These are phyloP conservation scores for Paspalum vaginatum DNA, from an alignment of 176 grass and related monocot species.

Conservation along the genomic window DNA sequence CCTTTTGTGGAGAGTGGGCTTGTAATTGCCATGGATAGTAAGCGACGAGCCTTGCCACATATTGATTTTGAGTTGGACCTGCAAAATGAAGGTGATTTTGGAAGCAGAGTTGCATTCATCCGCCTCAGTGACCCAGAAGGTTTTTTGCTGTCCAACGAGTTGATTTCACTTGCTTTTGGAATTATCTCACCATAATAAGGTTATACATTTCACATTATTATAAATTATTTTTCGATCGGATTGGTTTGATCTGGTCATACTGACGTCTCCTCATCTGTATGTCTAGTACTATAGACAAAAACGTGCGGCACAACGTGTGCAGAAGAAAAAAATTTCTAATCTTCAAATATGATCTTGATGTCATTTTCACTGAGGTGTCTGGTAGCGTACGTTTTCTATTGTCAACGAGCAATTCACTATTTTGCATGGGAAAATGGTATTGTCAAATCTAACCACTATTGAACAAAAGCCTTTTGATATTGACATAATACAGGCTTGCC, in stretches of 20 bases:
- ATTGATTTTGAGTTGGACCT: slow-evolving; percentile 56
- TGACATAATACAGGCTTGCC: too few relatives aligned
- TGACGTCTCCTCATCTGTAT: not conserved
- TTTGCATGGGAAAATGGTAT: too few relatives aligned
- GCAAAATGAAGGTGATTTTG: slow-evolving; percentile 29
- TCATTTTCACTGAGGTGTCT: too few relatives aligned
- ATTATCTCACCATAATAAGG: slow-evolving; percentile 63
- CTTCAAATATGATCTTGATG: too few relatives aligned
- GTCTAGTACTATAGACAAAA: not conserved
- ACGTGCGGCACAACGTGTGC: too few relatives aligned
- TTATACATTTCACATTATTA: not conserved
- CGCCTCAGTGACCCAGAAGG: slow-evolving; percentile 83
- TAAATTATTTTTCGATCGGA: not conserved
- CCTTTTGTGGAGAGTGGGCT: slow-evolving; percentile 73
- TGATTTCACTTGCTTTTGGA: slow-evolving; percentile 88
- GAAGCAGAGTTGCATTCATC: slow-evolving; percentile 58
- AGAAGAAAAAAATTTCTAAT: too few relatives aligned
- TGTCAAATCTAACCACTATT: too few relatives aligned
- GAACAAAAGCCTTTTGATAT: too few relatives aligned
- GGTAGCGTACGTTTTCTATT: too few relatives aligned
- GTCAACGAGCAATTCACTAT: too few relatives aligned
- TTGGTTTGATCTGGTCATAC: slow-evolving; percentile 12
- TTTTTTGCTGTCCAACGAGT: slow-evolving; percentile 88
- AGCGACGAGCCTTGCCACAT: slow-evolving; percentile 45
- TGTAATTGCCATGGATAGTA: slow-evolving; percentile 64